These are phyloP conservation scores for Saturnispora galanensis DNA, from an alignment of 805 yeast genomes.

Conservation along the genomic window DNA sequence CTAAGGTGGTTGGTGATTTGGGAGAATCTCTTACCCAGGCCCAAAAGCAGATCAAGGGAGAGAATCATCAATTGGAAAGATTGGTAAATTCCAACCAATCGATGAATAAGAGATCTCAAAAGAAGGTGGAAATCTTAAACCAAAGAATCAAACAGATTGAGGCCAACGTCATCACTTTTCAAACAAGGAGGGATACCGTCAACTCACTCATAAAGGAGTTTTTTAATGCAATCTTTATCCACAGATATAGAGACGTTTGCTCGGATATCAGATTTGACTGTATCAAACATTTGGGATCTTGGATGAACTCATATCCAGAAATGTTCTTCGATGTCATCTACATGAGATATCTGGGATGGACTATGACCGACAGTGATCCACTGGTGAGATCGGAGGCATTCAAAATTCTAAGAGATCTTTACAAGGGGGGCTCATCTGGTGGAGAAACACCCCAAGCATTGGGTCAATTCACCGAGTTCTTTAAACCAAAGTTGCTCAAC, in stretches of 20 bases:
- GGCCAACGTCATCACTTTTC: constrained; percentile 31
- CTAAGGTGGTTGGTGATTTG: constrained; percentile 35
- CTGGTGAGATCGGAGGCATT: constrained; percentile 58
- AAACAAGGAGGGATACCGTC: constrained; percentile 41
- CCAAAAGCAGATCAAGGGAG: constrained; percentile 33
- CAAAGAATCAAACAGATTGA: constrained; percentile 39
- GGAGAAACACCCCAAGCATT: constrained; percentile 47
- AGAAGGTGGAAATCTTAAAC: constrained; percentile 25
- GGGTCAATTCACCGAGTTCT: constrained; percentile 70
- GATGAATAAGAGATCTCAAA: constrained; percentile 23
- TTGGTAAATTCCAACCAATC: constrained; percentile 11
- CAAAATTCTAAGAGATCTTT: constrained; percentile 41
- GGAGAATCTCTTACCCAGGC: constrained; percentile 31
- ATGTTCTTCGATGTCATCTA: constrained; percentile 59
- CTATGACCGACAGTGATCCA: constrained; percentile 59
- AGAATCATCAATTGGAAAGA: constrained; percentile 13
- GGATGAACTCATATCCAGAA: constrained; percentile 69
- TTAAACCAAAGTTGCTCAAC: constrained; percentile 53
- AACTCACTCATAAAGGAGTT: constrained; percentile 55
- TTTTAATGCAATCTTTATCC: constrained; percentile 55
- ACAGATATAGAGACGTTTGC: constrained; percentile 75
- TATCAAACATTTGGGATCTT: constrained; percentile 47
- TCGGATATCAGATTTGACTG: constrained; percentile 63
- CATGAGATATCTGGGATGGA: constrained; percentile 75
- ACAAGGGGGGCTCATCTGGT: constrained; percentile 22